These are phyloP conservation scores for Arabidopsis thaliana DNA, from an alignment of 345 rosid genomes.

Conservation along the genomic window DNA sequence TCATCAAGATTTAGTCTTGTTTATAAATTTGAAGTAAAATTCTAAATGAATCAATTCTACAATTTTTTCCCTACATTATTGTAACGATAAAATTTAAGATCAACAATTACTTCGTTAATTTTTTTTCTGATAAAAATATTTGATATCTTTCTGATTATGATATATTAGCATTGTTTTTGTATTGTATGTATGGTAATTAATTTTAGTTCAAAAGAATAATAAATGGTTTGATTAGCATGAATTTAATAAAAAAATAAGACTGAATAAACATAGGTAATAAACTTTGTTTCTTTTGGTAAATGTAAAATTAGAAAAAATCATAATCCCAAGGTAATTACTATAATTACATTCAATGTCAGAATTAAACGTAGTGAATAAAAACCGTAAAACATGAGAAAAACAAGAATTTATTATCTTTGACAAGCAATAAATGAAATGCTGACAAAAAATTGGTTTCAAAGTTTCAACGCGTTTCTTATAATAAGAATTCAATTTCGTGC, in stretches of 20 bases:
- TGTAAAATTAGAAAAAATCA: not conserved
- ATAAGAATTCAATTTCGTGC: constrained; percentile 36
- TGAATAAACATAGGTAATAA: not conserved
- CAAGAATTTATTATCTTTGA: constrained; percentile 12
- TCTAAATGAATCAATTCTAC: not conserved
- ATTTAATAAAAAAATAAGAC: not conserved
- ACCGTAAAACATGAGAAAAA: constrained; percentile 22
- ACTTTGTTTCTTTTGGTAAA: not conserved
- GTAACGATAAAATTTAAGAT: not conserved
- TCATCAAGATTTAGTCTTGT: constrained; percentile 16
- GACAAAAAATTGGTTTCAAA: constrained; percentile 37
- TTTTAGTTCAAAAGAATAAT: not conserved
- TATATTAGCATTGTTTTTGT: not conserved
- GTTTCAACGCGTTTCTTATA: constrained; percentile 42
- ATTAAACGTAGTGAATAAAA: constrained; percentile 7
- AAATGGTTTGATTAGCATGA: not conserved
- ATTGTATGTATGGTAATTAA: not conserved
- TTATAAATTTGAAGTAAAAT: not conserved
- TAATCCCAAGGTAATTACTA: constrained; percentile 1
- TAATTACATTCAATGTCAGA: not conserved
- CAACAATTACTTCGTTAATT: not conserved
- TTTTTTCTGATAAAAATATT: too few relatives aligned
- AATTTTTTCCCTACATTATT: too few relatives aligned
- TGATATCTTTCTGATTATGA: too few relatives aligned
- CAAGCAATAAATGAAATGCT: constrained; percentile 37